Percentiles rank a stretch among this genome's conserved stretches.
These are phyloP conservation scores for Lathyrus sativus DNA, from an alignment of 306 rosid species.

Conservation along the genomic window DNA sequence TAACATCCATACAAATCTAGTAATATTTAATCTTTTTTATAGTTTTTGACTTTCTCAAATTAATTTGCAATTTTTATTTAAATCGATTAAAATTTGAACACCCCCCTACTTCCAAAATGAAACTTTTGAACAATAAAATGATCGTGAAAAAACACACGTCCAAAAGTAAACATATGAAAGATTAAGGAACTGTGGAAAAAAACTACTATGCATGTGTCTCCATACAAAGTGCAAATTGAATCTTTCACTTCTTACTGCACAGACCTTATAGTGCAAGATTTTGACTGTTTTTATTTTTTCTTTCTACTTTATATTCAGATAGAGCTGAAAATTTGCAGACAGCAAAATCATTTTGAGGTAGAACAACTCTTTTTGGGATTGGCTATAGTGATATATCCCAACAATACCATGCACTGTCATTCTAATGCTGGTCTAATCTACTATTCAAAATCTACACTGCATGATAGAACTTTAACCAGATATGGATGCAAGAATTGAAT, in stretches of 20 bases:
- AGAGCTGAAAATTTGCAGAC: constrained; percentile 4
- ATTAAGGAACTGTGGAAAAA: not conserved
- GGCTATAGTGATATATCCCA: constrained; percentile 14
- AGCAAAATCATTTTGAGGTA: constrained; percentile 21
- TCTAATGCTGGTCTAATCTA: constrained; percentile 20
- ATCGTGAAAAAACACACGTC: too few species aligned
- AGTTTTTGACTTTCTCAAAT: too few species aligned
- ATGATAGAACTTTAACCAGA: not conserved
- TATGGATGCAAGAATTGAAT: constrained; percentile 3
- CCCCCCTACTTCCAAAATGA: too few species aligned
- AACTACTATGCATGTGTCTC: not conserved
- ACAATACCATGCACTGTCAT: constrained; percentile 9
- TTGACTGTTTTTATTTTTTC: not conserved
- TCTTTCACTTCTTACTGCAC: not conserved
- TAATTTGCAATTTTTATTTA: too few species aligned
- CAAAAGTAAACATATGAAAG: not conserved
- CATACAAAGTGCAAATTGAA: constrained; percentile 1
- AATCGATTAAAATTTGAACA: too few species aligned
- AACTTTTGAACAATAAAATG: too few species aligned
- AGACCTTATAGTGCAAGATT: constrained; percentile 11
- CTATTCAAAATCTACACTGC: not conserved
- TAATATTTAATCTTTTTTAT: too few species aligned
- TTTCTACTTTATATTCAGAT: constrained; percentile 9
- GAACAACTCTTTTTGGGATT: constrained; percentile 11
- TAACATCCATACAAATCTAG: too few species aligned